Percentiles rank a stretch among this genome's conserved stretches.
Conservation (phyloP, 2,329 filamentous ascomycete genomes). For the Cryphonectria japonica region DNA sequence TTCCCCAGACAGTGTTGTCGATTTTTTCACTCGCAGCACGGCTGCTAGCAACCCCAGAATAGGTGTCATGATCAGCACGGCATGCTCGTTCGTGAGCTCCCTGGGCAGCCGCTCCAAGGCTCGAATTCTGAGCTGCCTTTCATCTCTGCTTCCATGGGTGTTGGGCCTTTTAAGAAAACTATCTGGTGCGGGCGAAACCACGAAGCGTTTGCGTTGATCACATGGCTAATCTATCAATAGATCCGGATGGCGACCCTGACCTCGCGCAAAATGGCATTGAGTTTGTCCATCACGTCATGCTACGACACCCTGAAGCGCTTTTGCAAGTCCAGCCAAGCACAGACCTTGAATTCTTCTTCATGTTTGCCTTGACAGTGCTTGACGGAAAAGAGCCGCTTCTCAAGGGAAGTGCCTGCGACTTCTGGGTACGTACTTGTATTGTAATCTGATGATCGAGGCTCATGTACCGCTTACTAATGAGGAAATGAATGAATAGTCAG, state of each 20-base stretch:
- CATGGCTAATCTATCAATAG: conserved; percentile 36
- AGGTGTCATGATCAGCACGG: conserved; percentile 71
- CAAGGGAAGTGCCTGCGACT: conserved; percentile 72
- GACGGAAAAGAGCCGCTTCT: conserved; percentile 74
- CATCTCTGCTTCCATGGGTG: conserved; percentile 63
- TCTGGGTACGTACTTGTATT: conserved; percentile 63
- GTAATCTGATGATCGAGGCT: too few species aligned
- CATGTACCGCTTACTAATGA: neutral
- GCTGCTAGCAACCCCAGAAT: conserved; percentile 63
- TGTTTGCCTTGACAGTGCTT: conserved; percentile 72
- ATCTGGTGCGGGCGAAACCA: conserved; percentile 50
- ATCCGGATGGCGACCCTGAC: conserved; percentile 69
- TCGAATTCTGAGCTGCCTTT: conserved; percentile 53
- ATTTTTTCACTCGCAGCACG: conserved; percentile 64
- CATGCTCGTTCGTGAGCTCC: conserved; percentile 70
- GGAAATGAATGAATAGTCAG: conserved; percentile 44
- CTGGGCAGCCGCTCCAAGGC: conserved; percentile 50
- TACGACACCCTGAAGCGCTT: conserved; percentile 63
- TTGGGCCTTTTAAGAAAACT: conserved; percentile 64
- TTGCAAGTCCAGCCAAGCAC: conserved; percentile 59
- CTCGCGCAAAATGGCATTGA: conserved; percentile 75
- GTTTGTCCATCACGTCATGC: conserved; percentile 67
- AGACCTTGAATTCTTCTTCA: conserved; percentile 67
- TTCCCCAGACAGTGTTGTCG: conserved; percentile 65
- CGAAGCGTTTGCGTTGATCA: neutral